Evolutionary conservation across 352 stramenopile genomes (phyloP).

Genomic region (Pythium sukuiense): DNA sequence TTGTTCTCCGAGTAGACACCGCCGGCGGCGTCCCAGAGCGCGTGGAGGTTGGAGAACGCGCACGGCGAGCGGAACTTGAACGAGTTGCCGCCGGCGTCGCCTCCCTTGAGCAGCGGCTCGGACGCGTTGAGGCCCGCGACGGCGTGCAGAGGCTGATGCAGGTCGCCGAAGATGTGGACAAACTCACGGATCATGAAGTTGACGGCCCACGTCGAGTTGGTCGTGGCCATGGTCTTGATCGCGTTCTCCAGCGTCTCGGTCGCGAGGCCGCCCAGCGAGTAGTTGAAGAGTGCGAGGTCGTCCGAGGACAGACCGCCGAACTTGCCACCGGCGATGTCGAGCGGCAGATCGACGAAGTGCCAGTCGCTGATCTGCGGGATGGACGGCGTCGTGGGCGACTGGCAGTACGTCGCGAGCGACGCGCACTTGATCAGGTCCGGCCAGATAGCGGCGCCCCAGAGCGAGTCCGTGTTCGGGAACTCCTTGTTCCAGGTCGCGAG

Average conservation of each 20-base stretch:
- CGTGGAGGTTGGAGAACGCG: too few relatives aligned
- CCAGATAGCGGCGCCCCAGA: constrained; percentile 52
- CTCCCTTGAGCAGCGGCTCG: neutral
- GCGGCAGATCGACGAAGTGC: constrained; percentile 64
- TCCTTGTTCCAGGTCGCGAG: constrained; percentile 46
- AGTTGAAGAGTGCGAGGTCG: constrained; percentile 10
- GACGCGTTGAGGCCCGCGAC: constrained; percentile 25
- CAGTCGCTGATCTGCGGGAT: constrained; percentile 46
- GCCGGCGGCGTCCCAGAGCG: too few relatives aligned
- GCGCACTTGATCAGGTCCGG: constrained; percentile 64
- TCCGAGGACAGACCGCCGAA: constrained; percentile 43
- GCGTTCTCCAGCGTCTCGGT: constrained; percentile 41
- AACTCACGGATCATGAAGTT: constrained; percentile 62
- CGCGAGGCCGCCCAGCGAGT: constrained; percentile 42
- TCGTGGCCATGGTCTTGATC: constrained; percentile 50
- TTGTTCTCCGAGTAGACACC: constrained; percentile 51
- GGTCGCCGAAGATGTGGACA: constrained; percentile 67
- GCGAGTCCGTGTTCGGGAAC: constrained; percentile 57
- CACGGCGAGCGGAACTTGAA: too few relatives aligned
- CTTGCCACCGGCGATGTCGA: constrained; percentile 47
- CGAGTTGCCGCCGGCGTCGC: constrained; percentile 1
- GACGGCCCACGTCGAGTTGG: constrained; percentile 52
- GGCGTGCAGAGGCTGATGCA: too few relatives aligned
- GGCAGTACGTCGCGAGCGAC: constrained; percentile 35
- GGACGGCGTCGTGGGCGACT: constrained; percentile 36